phyloP scores from a whole-genome alignment of 1,139 yeast species.

The Tardiomyces blankii region DNA sequence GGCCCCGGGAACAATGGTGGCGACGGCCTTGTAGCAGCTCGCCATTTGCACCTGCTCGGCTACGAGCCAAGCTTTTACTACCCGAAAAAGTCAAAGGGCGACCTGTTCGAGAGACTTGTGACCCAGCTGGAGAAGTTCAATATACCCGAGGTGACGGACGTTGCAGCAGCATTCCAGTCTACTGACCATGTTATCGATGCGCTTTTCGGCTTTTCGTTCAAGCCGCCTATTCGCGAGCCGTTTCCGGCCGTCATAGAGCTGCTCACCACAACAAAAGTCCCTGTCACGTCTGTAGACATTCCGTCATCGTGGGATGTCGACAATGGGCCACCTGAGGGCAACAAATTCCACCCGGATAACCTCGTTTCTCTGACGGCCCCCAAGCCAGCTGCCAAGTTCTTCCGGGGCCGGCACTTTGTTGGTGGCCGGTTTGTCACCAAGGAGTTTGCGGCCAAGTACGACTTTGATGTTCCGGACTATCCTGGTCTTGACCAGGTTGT shows the following conservation, averaged over 20 bases:
- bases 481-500: constrained; percentile 10
- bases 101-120: constrained; percentile 31
- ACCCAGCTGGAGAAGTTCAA: constrained; percentile 51
- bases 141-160: constrained; percentile 33
- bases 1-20: constrained; percentile 98
- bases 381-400: constrained; percentile 62
- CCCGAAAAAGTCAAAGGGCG: constrained; percentile 29
- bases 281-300: constrained; percentile 74
- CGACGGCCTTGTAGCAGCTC: constrained; percentile 91
- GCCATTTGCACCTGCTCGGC: constrained; percentile 77
- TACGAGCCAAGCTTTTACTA: constrained; percentile 52
- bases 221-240: constrained; percentile 79
- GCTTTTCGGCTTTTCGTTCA: constrained; percentile 85
- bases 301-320: constrained; percentile 99
- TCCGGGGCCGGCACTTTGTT: constrained; percentile 52
- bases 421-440: constrained; percentile 80
- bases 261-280: constrained; percentile 34
- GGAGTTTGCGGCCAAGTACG: constrained; percentile 60
- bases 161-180: constrained; percentile 29
- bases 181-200: constrained; percentile 58
- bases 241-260: constrained; percentile 47
- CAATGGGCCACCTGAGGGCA: constrained; percentile 51
- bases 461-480: constrained; percentile 49
- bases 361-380: constrained; percentile 88
- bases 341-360: constrained; percentile 41